Percentiles rank a stretch among this genome's conserved stretches.
phyloP scores from a whole-genome alignment of 2,329 filamentous ascomycete species.

The Paecilomyces niveus region DNA sequence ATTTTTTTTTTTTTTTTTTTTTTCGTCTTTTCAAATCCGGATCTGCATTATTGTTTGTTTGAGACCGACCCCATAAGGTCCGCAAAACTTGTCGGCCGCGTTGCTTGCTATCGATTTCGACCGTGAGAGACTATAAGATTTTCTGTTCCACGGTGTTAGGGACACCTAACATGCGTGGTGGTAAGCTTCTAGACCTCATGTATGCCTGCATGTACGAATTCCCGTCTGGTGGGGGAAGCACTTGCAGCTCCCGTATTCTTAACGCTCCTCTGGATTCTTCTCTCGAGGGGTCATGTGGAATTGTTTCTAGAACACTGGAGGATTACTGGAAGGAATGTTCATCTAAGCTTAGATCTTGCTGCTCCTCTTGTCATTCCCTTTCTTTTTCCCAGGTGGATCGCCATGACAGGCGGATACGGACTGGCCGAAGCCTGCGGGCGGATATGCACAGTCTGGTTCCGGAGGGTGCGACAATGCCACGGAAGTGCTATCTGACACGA shows the following conservation, averaged over 20 bases:
- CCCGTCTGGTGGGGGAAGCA: too few species aligned
- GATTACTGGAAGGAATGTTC: too few species aligned
- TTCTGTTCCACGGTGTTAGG: too few species aligned
- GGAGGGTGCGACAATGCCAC: slow-evolving; percentile 4
- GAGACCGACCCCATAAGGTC: background rate
- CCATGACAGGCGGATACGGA: slow-evolving; percentile 10
- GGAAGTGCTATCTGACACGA: background rate
- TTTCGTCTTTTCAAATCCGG: background rate
- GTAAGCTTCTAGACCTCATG: too few species aligned
- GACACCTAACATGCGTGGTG: too few species aligned
- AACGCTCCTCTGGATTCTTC: too few species aligned
- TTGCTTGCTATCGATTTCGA: background rate
- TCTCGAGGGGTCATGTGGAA: too few species aligned
- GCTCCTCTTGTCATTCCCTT: background rate
- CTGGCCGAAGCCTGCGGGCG: slow-evolving; percentile 16
- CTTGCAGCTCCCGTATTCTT: too few species aligned
- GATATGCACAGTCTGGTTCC: slow-evolving; percentile 7
- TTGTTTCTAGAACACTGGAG: too few species aligned
- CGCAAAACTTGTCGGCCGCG: background rate
- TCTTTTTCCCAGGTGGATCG: background rate
- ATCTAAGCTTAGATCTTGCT: background rate
- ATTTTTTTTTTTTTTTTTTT: background rate
- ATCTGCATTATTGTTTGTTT: background rate
- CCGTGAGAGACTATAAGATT: too few species aligned
- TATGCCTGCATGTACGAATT: too few species aligned